phyloP scores from a whole-genome alignment of 1,139 yeast genomes.

The Oligophagozyma castellii region DNA sequence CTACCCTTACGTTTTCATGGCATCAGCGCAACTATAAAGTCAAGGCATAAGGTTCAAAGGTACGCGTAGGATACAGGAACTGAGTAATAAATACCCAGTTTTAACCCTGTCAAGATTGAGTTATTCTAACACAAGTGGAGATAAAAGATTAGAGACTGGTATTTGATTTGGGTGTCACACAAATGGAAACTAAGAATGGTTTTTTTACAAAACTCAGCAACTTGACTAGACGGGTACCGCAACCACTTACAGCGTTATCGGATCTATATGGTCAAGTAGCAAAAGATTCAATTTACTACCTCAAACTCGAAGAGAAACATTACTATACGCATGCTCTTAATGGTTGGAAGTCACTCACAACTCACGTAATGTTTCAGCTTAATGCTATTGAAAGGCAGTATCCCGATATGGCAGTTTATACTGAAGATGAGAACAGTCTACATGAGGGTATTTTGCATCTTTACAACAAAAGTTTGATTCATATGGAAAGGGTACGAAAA shows the following conservation, averaged over 20 bases:
- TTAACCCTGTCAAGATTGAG: too few species aligned
- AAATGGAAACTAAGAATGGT: too few species aligned
- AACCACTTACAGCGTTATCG: constrained; percentile 42
- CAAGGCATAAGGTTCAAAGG: too few species aligned
- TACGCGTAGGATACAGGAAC: too few species aligned
- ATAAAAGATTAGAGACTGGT: too few species aligned
- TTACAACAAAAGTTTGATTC: constrained; percentile 24
- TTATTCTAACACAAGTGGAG: too few species aligned
- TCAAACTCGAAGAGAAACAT: constrained; percentile 43
- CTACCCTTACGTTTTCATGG: too few species aligned
- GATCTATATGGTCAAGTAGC: constrained; percentile 52
- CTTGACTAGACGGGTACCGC: constrained; percentile 43
- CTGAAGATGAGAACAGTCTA: constrained; percentile 29
- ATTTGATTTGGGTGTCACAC: too few species aligned
- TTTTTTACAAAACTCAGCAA: constrained; percentile 18
- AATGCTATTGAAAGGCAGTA: constrained; percentile 39
- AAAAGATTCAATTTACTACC: constrained; percentile 40
- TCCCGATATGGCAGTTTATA: constrained; percentile 27
- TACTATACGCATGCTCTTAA: constrained; percentile 42
- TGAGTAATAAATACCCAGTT: too few species aligned
- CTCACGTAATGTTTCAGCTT: constrained; percentile 41
- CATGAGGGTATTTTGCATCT: constrained; percentile 27
- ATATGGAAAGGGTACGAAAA: constrained; percentile 26
- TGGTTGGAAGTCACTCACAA: constrained; percentile 62
- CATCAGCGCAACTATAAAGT: too few species aligned